Conservation (phyloP, 192 early-diverging fungal species). For the Endogone sp. region DNA sequence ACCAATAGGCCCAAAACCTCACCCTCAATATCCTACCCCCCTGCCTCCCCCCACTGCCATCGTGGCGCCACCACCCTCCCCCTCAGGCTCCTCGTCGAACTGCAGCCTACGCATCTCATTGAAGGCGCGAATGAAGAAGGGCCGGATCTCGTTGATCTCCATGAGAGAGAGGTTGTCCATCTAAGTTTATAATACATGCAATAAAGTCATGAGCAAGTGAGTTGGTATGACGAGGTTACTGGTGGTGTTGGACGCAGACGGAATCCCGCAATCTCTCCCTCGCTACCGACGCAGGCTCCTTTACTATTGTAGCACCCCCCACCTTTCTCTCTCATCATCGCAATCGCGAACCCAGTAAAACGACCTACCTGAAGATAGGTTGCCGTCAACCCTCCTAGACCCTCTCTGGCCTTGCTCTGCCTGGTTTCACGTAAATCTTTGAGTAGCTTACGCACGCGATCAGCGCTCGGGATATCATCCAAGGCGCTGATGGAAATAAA, state of each 20-base stretch:
- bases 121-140: constrained; percentile 80
- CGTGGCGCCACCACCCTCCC: too few relatives aligned
- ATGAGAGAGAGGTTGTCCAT: constrained; percentile 81
- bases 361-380: constrained; percentile 71
- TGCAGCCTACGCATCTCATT: constrained; percentile 58
- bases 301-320: too few relatives aligned
- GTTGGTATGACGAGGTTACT: too few relatives aligned
- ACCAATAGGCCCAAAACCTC: too few relatives aligned
- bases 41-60: too few relatives aligned
- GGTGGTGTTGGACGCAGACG: neutral
- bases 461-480: constrained; percentile 79
- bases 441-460: constrained; percentile 66
- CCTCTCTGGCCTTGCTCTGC: constrained; percentile 72
- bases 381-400: constrained; percentile 62
- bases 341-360: neutral
- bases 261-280: too few relatives aligned
- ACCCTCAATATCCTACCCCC: too few relatives aligned
- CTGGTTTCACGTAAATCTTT: constrained; percentile 83
- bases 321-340: too few relatives aligned
- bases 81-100: constrained; percentile 3
- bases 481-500: constrained; percentile 48
- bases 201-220: too few relatives aligned
- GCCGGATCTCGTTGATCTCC: constrained; percentile 94
- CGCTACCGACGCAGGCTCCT: too few relatives aligned
- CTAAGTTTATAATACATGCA: too few relatives aligned